Evolutionary conservation across 805 yeast species (phyloP).

Genomic region (Wickerhamiella alocasiicola): DNA sequence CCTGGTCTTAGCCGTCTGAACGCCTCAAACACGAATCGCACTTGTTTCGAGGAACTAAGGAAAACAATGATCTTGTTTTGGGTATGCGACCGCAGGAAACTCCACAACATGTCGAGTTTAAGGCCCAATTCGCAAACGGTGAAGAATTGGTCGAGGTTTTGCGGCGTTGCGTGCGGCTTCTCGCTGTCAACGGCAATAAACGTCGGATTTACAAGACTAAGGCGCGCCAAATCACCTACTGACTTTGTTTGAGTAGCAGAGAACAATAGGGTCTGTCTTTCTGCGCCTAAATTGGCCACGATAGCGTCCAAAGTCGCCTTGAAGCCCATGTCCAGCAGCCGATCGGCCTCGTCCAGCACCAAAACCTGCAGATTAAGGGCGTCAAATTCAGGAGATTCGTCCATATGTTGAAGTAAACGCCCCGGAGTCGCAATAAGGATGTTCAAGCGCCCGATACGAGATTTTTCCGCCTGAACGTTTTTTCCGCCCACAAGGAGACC

Average conservation of each 20-base stretch:
- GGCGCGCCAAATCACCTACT: constrained; percentile 68
- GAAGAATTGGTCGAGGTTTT: constrained; percentile 71
- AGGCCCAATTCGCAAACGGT: constrained; percentile 60
- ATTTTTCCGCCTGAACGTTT: constrained; percentile 69
- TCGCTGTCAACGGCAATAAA: constrained; percentile 39
- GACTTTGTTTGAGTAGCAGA: constrained; percentile 86
- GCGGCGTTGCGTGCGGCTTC: constrained; percentile 53
- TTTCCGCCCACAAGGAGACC: constrained; percentile 92
- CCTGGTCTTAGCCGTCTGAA: constrained; percentile 87
- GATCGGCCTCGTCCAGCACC: constrained; percentile 83
- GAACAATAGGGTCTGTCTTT: constrained; percentile 71
- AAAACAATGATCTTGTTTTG: constrained; percentile 72
- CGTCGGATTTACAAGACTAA: constrained; percentile 53
- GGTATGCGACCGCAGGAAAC: constrained; percentile 72
- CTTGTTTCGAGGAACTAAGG: constrained; percentile 79
- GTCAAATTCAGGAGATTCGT: constrained; percentile 74
- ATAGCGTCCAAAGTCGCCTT: constrained; percentile 71
- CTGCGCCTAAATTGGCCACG: constrained; percentile 59
- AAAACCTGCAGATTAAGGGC: constrained; percentile 61
- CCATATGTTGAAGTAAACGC: constrained; percentile 77
- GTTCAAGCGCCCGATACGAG: constrained; percentile 65
- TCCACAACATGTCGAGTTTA: constrained; percentile 75
- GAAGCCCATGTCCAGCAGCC: constrained; percentile 91
- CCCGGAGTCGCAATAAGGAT: constrained; percentile 89
- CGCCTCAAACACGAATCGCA: constrained; percentile 76